Evolutionary conservation across 164 flowering plant genomes (phyloP), one percentile per base, ranked within the genome.

Genomic region (Brasenia schreberi): DNA sequence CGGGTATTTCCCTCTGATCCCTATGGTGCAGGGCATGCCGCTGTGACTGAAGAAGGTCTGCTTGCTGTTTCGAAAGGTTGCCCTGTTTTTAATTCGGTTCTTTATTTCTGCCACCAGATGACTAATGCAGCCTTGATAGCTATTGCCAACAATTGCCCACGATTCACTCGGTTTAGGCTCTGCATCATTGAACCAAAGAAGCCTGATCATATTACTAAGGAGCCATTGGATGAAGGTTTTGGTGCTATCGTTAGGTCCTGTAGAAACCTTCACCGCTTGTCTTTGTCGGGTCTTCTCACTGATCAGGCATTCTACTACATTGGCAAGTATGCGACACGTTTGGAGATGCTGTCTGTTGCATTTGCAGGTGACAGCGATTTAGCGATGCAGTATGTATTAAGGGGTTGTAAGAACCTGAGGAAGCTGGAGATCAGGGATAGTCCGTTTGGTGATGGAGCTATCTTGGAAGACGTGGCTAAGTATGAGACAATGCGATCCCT

Each of bases 401-500:
- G 83, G 64, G 97, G 98, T 5, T 90, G 98, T 83, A 86, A 81
- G 76, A 88, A 86, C 60, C 81, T 93, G 18, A 75, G 86, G 62
- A 93, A 90, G 80, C 82, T 93, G 14, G 97, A 88, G 75, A 88
- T 93, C 69, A 79, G 88, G 77, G 94, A 90, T 70, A 67, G 96
- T 72, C 98, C 95, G 4, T 87, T 90, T 67, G 96, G 97, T 52
- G 74, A 89, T 69, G 68, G 49, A 68, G 97, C 96, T 43, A 86
- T 93, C 66, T 74, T 93, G 23, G 68, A 69, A 69, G 87, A 87
- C 80, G 80, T 82, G 78, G 90, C 87, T 61, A 90, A 90, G 97
- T 85, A 85, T 77, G 96, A 88, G 68, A 82, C 95, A 90, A 90
- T 93, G 98, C 98, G 97, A 90, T 90, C 97, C 92, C 97, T 93